A percentile compares a stretch with the other conserved stretches of the same genome.
Evolutionary conservation across 495 filamentous ascomycete genomes (phyloP).

Genomic region (Amphirosellinia nigrospora): DNA sequence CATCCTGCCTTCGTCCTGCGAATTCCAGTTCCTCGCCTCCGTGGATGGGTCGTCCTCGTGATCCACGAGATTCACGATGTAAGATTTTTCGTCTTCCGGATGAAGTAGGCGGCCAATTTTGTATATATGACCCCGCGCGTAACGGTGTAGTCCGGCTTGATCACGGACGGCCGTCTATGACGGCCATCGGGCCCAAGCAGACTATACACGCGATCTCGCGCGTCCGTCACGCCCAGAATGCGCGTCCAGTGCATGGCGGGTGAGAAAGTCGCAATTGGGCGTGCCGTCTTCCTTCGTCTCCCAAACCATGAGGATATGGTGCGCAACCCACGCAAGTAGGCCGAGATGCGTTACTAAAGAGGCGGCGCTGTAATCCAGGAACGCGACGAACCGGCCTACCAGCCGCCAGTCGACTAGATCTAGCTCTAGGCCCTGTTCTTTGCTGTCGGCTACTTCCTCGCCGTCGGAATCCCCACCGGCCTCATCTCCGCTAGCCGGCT

Average conservation of each 20-base stretch:
- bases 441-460: neutral
- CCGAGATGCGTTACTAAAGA: neutral
- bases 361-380: neutral
- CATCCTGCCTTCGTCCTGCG: slow-evolving; percentile 2
- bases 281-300: neutral
- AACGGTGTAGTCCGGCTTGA: neutral
- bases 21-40: neutral
- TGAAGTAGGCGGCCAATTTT: neutral
- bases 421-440: neutral
- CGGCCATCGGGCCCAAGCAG: neutral
- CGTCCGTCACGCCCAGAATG: neutral
- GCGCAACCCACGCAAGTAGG: neutral
- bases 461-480: neutral
- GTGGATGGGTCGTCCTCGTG: neutral
- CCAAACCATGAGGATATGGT: slow-evolving; percentile 1
- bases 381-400: neutral
- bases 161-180: neutral
- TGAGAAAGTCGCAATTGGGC: neutral
- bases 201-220: neutral
- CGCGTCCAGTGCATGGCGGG: neutral
- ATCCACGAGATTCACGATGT: neutral
- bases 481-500: neutral
- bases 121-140: neutral
- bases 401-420: slow-evolving; percentile 1
- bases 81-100: neutral